Conservation (phyloP, 768 basidiomycete genomes). For the Cytidiella melzeri region DNA sequence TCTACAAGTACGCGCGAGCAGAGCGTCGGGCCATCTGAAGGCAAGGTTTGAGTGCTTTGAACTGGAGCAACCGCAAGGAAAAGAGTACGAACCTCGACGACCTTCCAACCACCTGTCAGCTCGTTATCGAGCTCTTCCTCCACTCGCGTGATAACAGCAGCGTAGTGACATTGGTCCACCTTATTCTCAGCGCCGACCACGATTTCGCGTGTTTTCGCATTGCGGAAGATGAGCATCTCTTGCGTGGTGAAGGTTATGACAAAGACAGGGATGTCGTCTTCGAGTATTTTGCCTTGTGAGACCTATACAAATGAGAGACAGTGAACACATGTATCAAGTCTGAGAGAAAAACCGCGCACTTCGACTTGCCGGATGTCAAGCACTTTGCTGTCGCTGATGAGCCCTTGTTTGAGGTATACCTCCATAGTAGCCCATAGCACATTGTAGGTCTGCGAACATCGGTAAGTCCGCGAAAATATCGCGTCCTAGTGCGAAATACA, state of each 20-base stretch:
- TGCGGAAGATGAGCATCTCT: constrained; percentile 88
- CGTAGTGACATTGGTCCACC: constrained; percentile 92
- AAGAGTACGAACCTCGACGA: constrained; percentile 73
- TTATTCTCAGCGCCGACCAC: constrained; percentile 81
- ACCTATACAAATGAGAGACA: constrained; percentile 39
- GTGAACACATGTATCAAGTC: background rate
- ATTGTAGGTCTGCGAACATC: constrained; percentile 72
- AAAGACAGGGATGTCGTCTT: constrained; percentile 86
- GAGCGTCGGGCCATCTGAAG: constrained; percentile 46
- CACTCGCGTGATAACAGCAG: constrained; percentile 83
- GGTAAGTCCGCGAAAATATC: background rate
- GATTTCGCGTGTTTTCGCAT: constrained; percentile 83
- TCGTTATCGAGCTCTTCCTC: constrained; percentile 87
- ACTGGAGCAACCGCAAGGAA: background rate
- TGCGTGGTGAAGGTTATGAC: constrained; percentile 90
- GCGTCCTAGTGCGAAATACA: constrained; percentile 10
- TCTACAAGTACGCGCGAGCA: constrained; percentile 42
- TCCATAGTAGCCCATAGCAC: constrained; percentile 99
- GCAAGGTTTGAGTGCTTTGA: constrained; percentile 6
- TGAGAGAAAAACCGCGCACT: constrained; percentile 40
- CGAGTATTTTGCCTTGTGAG: constrained; percentile 81
- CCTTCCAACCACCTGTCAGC: constrained; percentile 96
- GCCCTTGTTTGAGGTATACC: constrained; percentile 83
- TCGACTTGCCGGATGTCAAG: constrained; percentile 98
- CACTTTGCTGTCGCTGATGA: constrained; percentile 89